Evolutionary conservation across 2,329 filamentous ascomycete genomes (phyloP).

Genomic region (Alternaria sp.): DNA sequence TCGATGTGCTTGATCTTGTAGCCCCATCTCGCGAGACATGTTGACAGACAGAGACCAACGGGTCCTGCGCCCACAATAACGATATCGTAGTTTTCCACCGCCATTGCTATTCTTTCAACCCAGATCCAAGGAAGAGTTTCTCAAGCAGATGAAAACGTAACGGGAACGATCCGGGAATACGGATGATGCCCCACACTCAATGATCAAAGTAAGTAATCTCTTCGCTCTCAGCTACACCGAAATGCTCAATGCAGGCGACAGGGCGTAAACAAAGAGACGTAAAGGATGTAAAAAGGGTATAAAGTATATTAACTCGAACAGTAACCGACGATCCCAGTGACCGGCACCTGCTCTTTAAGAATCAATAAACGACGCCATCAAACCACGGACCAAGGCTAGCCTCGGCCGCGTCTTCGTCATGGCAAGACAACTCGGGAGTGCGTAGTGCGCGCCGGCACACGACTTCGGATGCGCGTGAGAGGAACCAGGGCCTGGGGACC

Average conservation of each 20-base stretch:
- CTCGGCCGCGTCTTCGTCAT: slow-evolving; percentile 15
- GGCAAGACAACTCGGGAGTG: slow-evolving; percentile 34
- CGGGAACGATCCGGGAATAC: slow-evolving; percentile 1
- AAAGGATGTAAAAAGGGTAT: neutral
- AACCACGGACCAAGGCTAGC: slow-evolving; percentile 19
- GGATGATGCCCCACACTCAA: neutral
- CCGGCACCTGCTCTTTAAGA: slow-evolving; percentile 15
- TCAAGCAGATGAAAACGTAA: neutral
- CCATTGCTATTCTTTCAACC: slow-evolving; percentile 12
- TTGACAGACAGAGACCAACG: slow-evolving; percentile 85
- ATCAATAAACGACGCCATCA: slow-evolving; percentile 11
- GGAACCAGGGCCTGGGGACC: slow-evolving; percentile 9
- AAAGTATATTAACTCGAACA: neutral
- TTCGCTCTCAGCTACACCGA: neutral
- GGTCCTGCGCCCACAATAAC: slow-evolving; percentile 91
- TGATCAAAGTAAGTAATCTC: slow-evolving; percentile 8
- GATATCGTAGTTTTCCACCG: slow-evolving; percentile 64
- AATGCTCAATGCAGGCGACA: neutral
- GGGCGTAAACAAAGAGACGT: neutral
- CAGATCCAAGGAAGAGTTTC: neutral
- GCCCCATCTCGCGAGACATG: slow-evolving; percentile 87
- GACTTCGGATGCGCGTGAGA: slow-evolving; percentile 26
- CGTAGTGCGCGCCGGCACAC: slow-evolving; percentile 25
- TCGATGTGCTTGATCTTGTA: slow-evolving; percentile 96
- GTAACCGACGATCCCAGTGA: slow-evolving; percentile 2